A percentile compares a stretch with the other conserved stretches of the same genome.
These are phyloP conservation scores for Closterium sp. DNA, from an alignment of 139 green algal genomes.

Conservation along the genomic window DNA sequence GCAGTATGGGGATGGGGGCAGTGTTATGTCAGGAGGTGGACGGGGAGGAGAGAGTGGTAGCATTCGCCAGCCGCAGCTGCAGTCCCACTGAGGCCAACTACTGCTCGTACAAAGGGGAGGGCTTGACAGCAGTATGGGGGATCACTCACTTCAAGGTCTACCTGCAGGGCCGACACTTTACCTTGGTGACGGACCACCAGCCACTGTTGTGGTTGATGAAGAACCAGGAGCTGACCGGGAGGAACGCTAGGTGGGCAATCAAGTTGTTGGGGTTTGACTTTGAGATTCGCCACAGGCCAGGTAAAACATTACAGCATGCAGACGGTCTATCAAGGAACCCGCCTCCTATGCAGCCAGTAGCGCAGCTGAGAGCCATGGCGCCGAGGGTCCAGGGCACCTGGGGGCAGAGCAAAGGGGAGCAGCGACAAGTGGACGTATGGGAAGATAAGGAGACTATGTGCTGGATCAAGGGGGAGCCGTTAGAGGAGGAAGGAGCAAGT, in stretches of 20 bases:
- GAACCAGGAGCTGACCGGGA: background rate
- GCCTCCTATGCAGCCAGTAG: too few relatives aligned
- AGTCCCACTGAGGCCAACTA: too few relatives aligned
- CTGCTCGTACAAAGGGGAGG: too few relatives aligned
- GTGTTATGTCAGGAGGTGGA: background rate
- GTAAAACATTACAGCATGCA: background rate
- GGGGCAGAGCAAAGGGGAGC: background rate
- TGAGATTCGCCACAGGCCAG: background rate
- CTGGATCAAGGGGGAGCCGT: background rate
- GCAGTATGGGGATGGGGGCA: background rate
- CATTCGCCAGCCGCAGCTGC: background rate
- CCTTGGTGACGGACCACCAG: background rate
- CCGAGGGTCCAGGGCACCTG: background rate
- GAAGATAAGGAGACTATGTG: background rate
- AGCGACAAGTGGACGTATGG: background rate
- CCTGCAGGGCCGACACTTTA: background rate
- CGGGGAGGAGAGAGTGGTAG: background rate
- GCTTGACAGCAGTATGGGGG: too few relatives aligned
- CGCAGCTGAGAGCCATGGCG: background rate
- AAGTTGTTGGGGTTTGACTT: background rate
- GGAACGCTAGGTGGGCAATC: background rate
- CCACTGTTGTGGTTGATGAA: background rate
- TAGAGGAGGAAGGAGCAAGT: background rate
- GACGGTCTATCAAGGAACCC: constrained; percentile 9
- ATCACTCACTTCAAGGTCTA: background rate